phyloP scores from a whole-genome alignment of 805 yeast species.

The Candida verbasci region DNA sequence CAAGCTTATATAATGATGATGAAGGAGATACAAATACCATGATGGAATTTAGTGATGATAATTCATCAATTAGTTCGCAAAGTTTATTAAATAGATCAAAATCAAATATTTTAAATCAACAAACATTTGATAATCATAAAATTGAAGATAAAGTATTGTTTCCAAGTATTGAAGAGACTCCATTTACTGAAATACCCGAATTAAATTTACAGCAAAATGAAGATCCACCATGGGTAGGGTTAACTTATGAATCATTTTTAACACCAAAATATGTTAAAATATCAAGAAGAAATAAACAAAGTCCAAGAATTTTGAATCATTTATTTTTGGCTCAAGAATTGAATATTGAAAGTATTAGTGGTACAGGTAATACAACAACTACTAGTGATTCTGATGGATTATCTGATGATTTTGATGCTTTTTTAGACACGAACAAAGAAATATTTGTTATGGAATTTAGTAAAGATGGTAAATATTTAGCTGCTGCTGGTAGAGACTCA shows the following conservation, averaged over 20 bases:
- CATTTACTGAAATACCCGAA: slow-evolving; percentile 2
- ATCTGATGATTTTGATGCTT: neutral
- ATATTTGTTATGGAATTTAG: slow-evolving; percentile 75
- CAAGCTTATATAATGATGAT: slow-evolving; percentile 21
- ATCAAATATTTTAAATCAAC: neutral
- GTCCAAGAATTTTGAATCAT: slow-evolving; percentile 45
- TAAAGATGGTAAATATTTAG: slow-evolving; percentile 75
- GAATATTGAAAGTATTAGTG: slow-evolving; percentile 8
- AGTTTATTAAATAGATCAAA: slow-evolving; percentile 3
- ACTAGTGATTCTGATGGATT: neutral
- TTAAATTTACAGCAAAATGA: slow-evolving; percentile 8
- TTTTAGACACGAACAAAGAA: slow-evolving; percentile 30
- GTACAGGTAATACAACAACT: slow-evolving; percentile 5
- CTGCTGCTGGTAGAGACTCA: slow-evolving; percentile 79
- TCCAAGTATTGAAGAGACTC: slow-evolving; percentile 11
- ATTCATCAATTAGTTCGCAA: slow-evolving; percentile 2
- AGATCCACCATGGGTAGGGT: slow-evolving; percentile 26
- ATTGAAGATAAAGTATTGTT: slow-evolving; percentile 14
- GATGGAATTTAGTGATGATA: slow-evolving; percentile 3
- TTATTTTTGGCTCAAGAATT: slow-evolving; percentile 67
- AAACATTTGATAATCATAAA: slow-evolving; percentile 9
- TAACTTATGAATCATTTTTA: slow-evolving; percentile 34
- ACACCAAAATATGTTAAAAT: slow-evolving; percentile 55
- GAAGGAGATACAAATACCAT: slow-evolving; percentile 11
- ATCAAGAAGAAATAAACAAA: slow-evolving; percentile 41